Percentiles rank a stretch among this genome's conserved stretches.
These are phyloP conservation scores for Schizosaccharomyces lindneri DNA, from an alignment of 805 yeast genomes.

Conservation along the genomic window DNA sequence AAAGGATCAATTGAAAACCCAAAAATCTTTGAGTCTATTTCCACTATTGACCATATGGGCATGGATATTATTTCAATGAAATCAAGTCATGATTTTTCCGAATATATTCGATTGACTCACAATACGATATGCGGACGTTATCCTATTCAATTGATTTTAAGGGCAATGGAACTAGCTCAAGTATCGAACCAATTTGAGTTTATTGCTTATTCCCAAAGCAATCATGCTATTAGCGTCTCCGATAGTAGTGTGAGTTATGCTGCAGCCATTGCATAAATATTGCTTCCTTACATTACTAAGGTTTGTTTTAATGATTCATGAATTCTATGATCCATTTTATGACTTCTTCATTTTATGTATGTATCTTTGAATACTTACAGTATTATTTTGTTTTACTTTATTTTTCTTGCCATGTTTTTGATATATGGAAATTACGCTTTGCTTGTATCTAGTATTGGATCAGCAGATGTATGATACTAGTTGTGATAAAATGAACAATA, in stretches of 20 bases:
- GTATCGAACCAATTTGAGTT: constrained; percentile 24
- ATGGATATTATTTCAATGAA: constrained; percentile 38
- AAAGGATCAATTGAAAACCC: constrained; percentile 15
- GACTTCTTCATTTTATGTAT: too few species aligned
- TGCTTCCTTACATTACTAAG: too few species aligned
- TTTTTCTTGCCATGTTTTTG: too few species aligned
- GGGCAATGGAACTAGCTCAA: constrained; percentile 20
- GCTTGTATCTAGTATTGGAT: too few species aligned
- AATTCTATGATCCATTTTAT: too few species aligned
- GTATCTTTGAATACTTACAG: too few species aligned
- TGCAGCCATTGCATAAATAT: constrained; percentile 31
- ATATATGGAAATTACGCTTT: too few species aligned
- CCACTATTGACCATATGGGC: constrained; percentile 41
- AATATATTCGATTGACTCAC: constrained; percentile 43
- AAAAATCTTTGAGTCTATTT: constrained; percentile 43
- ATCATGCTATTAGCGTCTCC: constrained; percentile 18
- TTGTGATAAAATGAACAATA: too few species aligned
- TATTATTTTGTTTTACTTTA: too few species aligned
- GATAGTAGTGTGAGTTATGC: constrained; percentile 88
- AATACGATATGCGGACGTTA: constrained; percentile 87
- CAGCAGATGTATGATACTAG: too few species aligned
- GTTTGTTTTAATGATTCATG: too few species aligned
- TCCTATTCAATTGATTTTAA: constrained; percentile 45
- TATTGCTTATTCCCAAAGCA: constrained; percentile 65
- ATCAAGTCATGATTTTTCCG: constrained; percentile 32